Evolutionary conservation across 495 filamentous ascomycete genomes (phyloP).

Genomic region (Xylaria venustula): DNA sequence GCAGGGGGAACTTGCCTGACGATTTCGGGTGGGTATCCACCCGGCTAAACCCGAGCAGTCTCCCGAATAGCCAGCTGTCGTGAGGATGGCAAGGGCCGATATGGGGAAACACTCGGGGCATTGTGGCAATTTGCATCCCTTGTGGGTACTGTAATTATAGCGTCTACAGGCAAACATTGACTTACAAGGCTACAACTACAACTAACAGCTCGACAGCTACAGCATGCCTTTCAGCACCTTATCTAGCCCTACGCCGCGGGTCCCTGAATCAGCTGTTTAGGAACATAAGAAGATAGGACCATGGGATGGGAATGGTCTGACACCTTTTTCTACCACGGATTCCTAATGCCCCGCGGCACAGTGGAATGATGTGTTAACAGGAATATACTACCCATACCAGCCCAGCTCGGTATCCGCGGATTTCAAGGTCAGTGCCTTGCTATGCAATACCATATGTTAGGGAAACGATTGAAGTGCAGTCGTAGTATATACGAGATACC

Average conservation of each 20-base stretch:
- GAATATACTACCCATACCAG: neutral
- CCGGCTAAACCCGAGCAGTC: neutral
- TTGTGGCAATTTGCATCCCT: neutral
- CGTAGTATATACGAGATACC: too few species aligned
- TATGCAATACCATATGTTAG: too few species aligned
- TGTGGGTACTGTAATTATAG: neutral
- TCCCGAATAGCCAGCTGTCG: conserved; percentile 2
- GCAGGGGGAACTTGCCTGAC: neutral
- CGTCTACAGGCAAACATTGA: too few species aligned
- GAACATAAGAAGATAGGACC: neutral
- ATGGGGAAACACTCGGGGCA: neutral
- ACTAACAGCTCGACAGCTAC: too few species aligned
- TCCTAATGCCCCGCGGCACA: neutral
- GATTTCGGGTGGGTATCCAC: neutral
- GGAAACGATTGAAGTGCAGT: too few species aligned
- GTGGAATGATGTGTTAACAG: too few species aligned
- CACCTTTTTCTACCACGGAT: neutral
- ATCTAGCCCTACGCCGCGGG: neutral
- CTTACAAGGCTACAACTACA: too few species aligned
- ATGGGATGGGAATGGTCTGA: conserved; percentile 3
- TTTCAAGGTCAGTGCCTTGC: neutral
- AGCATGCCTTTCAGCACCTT: too few species aligned
- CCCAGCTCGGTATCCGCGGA: conserved; percentile 1
- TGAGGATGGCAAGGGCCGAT: neutral
- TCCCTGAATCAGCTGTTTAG: conserved; percentile 7